Percentiles rank a stretch among this genome's conserved stretches.
Evolutionary conservation across 257 asterid species (phyloP).

Genomic region (Mentha longifolia): DNA sequence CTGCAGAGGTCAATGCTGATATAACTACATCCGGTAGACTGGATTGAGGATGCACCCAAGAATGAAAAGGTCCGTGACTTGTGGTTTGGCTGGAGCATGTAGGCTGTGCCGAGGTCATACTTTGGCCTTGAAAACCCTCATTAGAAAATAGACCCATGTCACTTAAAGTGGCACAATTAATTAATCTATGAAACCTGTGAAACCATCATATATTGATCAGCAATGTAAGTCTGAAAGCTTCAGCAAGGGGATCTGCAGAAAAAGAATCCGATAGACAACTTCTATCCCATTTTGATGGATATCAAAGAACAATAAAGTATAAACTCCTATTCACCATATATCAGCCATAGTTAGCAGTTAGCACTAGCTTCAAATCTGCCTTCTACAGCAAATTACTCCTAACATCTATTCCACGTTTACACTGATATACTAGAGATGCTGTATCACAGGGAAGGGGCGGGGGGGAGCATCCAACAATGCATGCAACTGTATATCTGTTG

Average conservation of each 20-base stretch:
- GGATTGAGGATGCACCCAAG: constrained; percentile 96
- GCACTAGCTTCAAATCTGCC: background rate
- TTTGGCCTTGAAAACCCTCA: constrained; percentile 39
- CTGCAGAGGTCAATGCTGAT: constrained; percentile 67
- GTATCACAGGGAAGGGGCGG: too few species aligned
- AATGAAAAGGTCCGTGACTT: constrained; percentile 43
- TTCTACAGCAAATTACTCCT: background rate
- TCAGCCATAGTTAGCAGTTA: background rate
- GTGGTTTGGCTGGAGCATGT: constrained; percentile 39
- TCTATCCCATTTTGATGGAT: background rate
- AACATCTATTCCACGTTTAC: background rate
- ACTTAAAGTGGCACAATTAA: constrained; percentile 50
- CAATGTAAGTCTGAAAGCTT: background rate
- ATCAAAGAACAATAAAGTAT: background rate
- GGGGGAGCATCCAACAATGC: background rate
- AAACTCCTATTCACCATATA: background rate
- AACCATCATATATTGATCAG: constrained; percentile 36
- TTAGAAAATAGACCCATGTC: constrained; percentile 44
- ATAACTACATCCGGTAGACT: constrained; percentile 73
- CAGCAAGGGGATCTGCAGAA: background rate
- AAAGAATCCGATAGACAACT: constrained; percentile 1
- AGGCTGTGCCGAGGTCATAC: constrained; percentile 42
- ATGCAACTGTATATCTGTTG: background rate
- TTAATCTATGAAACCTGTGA: constrained; percentile 82
- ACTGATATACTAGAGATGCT: background rate